Evolutionary conservation across 306 rosid species (phyloP), one percentile per base, ranked within the genome.

Genomic region (Trifolium fragiferum): DNA sequence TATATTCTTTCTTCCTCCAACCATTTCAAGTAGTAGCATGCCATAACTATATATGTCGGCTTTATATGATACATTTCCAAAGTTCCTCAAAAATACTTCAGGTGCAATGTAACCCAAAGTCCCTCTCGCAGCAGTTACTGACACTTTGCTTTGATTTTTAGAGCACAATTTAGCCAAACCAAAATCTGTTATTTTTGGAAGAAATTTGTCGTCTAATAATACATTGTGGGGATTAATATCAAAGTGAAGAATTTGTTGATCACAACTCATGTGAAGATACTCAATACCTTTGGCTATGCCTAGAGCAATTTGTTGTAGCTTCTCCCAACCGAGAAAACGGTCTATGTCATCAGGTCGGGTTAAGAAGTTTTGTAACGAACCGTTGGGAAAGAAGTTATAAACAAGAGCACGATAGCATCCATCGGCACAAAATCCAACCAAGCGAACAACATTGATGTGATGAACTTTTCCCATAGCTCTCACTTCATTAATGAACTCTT

Each of bases 361-460:
- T 16, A 64, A 38, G 49, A 64, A 64, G 0, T 64, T 64, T 0
- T 64, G 50, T 20, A 64, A 40, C 0, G 69, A 64, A 16, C 69
- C 69, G 1, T 38, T 64, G 1, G 30, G 30, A 19, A 70, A 81
- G 50, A 76, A 76, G 14, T 76, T 74, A 47, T 76, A 81, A 9
- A 81, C 75, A 55, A 81, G 62, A 19, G 82, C 79, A 12, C 72
- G 72, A 3, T 27, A 55, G 18, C 30, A 76, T 44, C 81, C 78
- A 25, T 81, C 81, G 0, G 84, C 81, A 2, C 84, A 81, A 8
- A 35, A 81, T 16, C 81, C 84, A 21, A 80, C 69, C 63, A 84
- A 38, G 20, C 83, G 83, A 70, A 70, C 79, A 23, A 85, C 70
- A 21, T 85, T 78, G 18, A 82, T 66, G 12, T 85, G 84, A 19